phyloP scores from a whole-genome alignment of 495 filamentous ascomycete species.

The Penicillium fimorum region DNA sequence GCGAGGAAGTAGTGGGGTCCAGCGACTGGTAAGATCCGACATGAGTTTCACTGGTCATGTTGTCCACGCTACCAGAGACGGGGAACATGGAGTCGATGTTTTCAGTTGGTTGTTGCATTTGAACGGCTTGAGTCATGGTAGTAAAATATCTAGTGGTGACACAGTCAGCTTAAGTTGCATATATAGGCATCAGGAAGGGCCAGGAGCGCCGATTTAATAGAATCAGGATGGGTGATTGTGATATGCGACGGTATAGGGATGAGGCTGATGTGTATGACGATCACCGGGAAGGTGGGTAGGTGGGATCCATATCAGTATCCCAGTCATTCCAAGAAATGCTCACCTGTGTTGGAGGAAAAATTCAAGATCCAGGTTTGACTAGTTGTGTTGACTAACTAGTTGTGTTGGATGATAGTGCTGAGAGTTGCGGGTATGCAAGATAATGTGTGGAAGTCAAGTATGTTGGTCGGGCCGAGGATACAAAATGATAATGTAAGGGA shows the following conservation, averaged over 20 bases:
- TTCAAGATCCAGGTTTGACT: background rate
- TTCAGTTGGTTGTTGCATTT: constrained; percentile 23
- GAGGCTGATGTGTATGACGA: background rate
- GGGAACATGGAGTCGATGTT: constrained; percentile 24
- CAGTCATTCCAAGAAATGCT: background rate
- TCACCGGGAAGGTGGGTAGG: background rate
- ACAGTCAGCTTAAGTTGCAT: background rate
- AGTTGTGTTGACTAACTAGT: too few relatives aligned
- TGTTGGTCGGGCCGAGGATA: background rate
- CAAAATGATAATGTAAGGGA: background rate
- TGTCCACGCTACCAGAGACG: constrained; percentile 18
- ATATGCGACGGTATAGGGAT: background rate
- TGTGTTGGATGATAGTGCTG: background rate
- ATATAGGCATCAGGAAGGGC: background rate
- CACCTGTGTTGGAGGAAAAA: constrained; percentile 1
- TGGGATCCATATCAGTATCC: background rate
- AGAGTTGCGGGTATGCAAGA: background rate
- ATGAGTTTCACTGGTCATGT: constrained; percentile 19
- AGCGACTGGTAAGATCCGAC: constrained; percentile 24
- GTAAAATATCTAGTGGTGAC: constrained; percentile 7
- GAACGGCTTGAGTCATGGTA: constrained; percentile 27
- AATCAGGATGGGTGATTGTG: background rate
- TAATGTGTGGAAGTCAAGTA: background rate
- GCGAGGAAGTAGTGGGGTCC: constrained; percentile 29
- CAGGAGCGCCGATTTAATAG: background rate